Evolutionary conservation across 2,329 filamentous ascomycete genomes (phyloP), one percentile per base, ranked within the genome.

Genomic region (Pseudohalonectria lignicola): DNA sequence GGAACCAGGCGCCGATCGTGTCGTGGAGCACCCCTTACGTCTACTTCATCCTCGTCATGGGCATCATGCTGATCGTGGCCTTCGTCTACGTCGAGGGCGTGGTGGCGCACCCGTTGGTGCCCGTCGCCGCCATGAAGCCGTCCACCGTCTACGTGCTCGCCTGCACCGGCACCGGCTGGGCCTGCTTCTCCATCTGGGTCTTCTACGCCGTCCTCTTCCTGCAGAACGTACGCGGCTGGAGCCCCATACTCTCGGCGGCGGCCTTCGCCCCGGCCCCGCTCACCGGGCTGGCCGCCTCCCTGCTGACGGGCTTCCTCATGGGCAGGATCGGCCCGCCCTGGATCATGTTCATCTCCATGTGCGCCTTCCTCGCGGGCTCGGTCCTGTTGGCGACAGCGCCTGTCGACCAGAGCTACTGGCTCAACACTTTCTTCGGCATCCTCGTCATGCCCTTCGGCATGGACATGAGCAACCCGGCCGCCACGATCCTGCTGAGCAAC

Each of bases 401-500:
- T 0, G 57, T 66, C 0, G 46, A 64, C 5, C 74, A 81, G 51
- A 67, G 59, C 1, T 84, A 82, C 56, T 84, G 79, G 79, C 62
- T 61, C 15, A 71, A 79, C 43, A 63, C 69, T 0, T 83, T 84
- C 49, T 63, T 78, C 9, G 64, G 64, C 3, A 61, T 74, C 4
- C 18, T 81, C 3, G 49, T 82, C 33, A 74, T 73, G 54, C 69
- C 74, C 0, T 77, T 69, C 47, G 75, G 76, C 2, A 77, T 81
- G 69, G 76, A 83, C 50, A 79, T 81, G 66, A 73, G 65, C 2
- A 79, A 79, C 46, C 78, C 79, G 0, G 71, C 76, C 0, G 74
- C 72, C 0, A 79, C 68, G 0, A 50, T 82, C 11, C 66, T 82
- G 21, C 59, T 83, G 8, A 73, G 67, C 21, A 69, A 80, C 45